Evolutionary conservation across 768 basidiomycete genomes (phyloP).

Genomic region (Harrya chromipes): DNA sequence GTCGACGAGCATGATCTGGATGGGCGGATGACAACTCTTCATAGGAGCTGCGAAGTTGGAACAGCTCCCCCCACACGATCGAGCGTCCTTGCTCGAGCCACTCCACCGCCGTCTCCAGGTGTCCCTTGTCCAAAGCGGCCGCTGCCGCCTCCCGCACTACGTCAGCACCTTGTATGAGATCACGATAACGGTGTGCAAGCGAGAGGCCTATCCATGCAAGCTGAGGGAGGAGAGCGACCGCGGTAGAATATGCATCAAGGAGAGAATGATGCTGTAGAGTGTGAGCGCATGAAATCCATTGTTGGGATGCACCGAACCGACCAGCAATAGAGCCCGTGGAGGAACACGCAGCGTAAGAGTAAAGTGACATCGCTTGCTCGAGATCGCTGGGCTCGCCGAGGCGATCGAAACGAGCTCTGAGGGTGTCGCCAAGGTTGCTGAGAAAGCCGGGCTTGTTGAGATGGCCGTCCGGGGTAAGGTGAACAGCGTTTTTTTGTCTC

Average conservation of each 20-base stretch:
- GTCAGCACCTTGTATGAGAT: constrained; percentile 6
- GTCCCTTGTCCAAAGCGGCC: constrained; percentile 13
- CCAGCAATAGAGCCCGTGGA: neutral
- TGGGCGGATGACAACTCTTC: constrained; percentile 1
- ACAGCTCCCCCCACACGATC: constrained; percentile 13
- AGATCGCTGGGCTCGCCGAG: neutral
- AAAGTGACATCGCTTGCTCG: constrained; percentile 4
- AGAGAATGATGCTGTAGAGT: constrained; percentile 6
- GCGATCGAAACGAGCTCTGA: neutral
- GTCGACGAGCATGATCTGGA: constrained; percentile 6
- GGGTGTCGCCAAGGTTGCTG: neutral
- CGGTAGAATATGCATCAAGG: constrained; percentile 18
- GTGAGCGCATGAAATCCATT: constrained; percentile 4
- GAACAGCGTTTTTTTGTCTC: neutral
- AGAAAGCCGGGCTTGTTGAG: neutral
- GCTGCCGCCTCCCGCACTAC: constrained; percentile 24
- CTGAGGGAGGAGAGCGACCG: constrained; percentile 23
- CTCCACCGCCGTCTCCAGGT: constrained; percentile 6
- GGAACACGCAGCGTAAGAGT: constrained; percentile 3
- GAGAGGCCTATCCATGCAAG: constrained; percentile 15
- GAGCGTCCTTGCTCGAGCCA: constrained; percentile 19
- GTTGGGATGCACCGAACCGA: constrained; percentile 7
- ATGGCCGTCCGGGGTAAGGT: neutral
- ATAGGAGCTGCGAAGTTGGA: constrained; percentile 11
- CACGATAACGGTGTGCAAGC: constrained; percentile 14